Percentiles rank a stretch among this genome's conserved stretches.
phyloP scores from a whole-genome alignment of 192 early-diverging fungal genomes.

The Mortierella claussenii region DNA sequence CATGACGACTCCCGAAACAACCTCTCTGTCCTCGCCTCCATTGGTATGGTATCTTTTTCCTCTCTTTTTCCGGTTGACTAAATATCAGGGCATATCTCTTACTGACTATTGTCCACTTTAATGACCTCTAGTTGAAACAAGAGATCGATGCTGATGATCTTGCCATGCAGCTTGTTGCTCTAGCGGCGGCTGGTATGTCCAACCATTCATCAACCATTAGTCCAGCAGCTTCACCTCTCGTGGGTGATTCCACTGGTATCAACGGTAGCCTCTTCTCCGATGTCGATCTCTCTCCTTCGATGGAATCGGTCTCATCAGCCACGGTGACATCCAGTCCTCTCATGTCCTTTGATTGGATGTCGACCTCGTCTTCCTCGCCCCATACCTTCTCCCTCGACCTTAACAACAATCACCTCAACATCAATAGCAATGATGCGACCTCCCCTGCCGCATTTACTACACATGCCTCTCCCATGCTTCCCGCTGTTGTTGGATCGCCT shows the following conservation, averaged over 20 bases:
- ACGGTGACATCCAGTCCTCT: conserved; percentile 15
- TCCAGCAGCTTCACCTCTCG: conserved; percentile 24
- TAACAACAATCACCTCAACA: conserved; percentile 10
- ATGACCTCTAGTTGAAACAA: conserved; percentile 4
- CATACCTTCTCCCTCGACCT: conserved; percentile 43
- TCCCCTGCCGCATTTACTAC: not conserved
- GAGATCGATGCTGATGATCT: conserved; percentile 32
- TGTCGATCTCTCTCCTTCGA: conserved; percentile 43
- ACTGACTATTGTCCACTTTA: not conserved
- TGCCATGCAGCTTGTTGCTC: conserved; percentile 38
- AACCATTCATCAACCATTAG: conserved; percentile 14
- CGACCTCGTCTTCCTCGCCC: conserved; percentile 8
- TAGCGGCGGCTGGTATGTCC: conserved; percentile 33
- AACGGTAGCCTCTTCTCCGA: conserved; percentile 47
- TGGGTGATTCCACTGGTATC: conserved; percentile 16
- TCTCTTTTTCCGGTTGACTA: not conserved
- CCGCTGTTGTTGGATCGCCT: conserved; percentile 22
- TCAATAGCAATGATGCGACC: not conserved
- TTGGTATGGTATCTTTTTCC: conserved; percentile 16
- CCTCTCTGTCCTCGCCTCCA: conserved; percentile 25
- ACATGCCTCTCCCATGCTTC: conserved; percentile 9
- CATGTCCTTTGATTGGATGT: conserved; percentile 26
- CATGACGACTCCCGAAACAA: conserved; percentile 27
- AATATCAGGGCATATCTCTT: not conserved
- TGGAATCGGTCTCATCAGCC: conserved; percentile 23